Evolutionary conservation across 106 monocot species (phyloP).

Genomic region (Narthecium ossifragum): DNA sequence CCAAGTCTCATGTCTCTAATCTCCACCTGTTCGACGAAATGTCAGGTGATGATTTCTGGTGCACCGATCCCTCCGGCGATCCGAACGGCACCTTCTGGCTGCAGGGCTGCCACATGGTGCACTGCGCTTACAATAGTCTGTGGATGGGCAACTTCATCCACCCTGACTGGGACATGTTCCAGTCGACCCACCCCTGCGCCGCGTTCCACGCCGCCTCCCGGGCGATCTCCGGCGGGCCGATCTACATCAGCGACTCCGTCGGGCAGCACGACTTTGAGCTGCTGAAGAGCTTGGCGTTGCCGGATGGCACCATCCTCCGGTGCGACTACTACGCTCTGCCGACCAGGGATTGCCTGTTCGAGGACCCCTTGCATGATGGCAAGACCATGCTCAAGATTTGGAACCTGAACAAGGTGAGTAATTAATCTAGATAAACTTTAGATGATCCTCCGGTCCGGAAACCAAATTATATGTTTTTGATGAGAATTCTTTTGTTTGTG

Average conservation of each 20-base stretch:
- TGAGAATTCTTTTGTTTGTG: not conserved
- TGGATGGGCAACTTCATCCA: constrained; percentile 96
- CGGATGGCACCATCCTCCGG: constrained; percentile 66
- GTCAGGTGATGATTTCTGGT: constrained; percentile 87
- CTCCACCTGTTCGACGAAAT: not conserved
- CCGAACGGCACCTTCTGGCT: constrained; percentile 86
- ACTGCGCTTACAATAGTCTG: constrained; percentile 90
- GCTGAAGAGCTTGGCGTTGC: constrained; percentile 42
- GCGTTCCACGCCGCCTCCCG: constrained; percentile 85
- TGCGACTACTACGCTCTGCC: constrained; percentile 73
- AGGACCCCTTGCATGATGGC: constrained; percentile 73
- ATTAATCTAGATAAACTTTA: not conserved
- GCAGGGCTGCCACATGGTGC: constrained; percentile 94
- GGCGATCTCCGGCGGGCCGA: constrained; percentile 84
- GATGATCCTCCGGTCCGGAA: not conserved
- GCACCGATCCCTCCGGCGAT: constrained; percentile 77
- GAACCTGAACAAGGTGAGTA: constrained; percentile 69
- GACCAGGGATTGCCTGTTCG: constrained; percentile 72
- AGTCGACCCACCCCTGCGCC: constrained; percentile 82
- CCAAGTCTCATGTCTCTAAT: not conserved
- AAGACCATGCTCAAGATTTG: constrained; percentile 82
- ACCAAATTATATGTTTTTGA: not conserved
- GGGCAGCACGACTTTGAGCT: constrained; percentile 65
- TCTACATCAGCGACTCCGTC: constrained; percentile 79
- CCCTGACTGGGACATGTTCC: constrained; percentile 99